A percentile compares a stretch with the other conserved stretches of the same genome.
These are phyloP conservation scores for Chaetomidium leptoderma DNA, from an alignment of 495 filamentous ascomycete genomes.

Conservation along the genomic window DNA sequence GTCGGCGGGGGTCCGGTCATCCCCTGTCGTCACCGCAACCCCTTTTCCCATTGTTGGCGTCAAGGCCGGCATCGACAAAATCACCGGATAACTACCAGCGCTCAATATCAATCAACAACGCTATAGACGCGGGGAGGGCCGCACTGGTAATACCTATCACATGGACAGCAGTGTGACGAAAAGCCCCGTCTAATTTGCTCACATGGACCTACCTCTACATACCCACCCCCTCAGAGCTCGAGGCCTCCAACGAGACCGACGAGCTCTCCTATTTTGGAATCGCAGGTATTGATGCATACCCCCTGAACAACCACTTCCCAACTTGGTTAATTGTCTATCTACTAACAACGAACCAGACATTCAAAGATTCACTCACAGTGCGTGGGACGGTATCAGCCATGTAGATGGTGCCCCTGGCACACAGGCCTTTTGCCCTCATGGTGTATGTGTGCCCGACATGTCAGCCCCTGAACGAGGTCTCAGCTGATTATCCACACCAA, in stretches of 20 bases:
- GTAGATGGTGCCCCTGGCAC: conserved; percentile 29
- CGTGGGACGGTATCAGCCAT: conserved; percentile 45
- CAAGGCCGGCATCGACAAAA: conserved; percentile 34
- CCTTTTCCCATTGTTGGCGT: conserved; percentile 36
- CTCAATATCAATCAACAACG: conserved; percentile 38
- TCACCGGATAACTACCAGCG: conserved; percentile 32
- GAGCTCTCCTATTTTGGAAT: conserved; percentile 47
- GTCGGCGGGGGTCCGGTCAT: conserved; percentile 8
- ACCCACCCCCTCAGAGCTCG: conserved; percentile 39
- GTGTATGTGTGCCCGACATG: conserved; percentile 33
- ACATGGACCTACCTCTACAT: conserved; percentile 47
- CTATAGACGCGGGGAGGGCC: conserved; percentile 36
- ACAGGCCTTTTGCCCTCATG: conserved; percentile 51
- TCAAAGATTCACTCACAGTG: conserved; percentile 46
- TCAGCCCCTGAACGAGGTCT: not conserved
- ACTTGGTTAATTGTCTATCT: conserved; percentile 5
- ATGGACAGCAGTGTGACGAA: conserved; percentile 8
- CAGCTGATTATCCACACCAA: conserved; percentile 16
- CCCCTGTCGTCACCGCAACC: not conserved
- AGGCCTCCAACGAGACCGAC: conserved; percentile 38
- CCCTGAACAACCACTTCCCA: not conserved
- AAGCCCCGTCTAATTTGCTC: conserved; percentile 15
- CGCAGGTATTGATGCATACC: conserved; percentile 35
- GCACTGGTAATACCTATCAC: conserved; percentile 33
- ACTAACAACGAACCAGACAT: conserved; percentile 39